Percentiles rank a stretch among this genome's conserved stretches.
Conservation (phyloP, 78 protist genomes). For the Dictyostelium intermedium region DNA sequence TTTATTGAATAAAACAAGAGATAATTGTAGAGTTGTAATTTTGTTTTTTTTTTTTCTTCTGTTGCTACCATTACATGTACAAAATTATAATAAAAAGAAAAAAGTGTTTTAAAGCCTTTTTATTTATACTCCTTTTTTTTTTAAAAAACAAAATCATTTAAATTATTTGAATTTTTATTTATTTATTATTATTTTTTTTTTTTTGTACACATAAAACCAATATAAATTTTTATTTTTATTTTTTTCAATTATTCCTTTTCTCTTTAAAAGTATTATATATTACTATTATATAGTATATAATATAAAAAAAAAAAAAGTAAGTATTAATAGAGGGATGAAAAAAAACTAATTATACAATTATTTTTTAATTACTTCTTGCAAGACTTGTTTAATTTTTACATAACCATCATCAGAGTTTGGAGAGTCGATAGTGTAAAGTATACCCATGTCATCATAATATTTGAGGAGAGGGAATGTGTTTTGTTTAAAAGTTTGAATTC, state of each 20-base stretch:
- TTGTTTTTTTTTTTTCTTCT: neutral
- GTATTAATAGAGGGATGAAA: neutral
- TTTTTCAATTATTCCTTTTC: neutral
- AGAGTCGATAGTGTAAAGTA: conserved; percentile 29
- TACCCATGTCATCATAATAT: conserved; percentile 23
- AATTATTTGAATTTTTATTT: neutral
- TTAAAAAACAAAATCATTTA: neutral
- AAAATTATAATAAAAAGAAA: too few species aligned
- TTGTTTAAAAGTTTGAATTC: conserved; percentile 57
- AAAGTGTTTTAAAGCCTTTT: neutral
- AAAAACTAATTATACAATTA: neutral
- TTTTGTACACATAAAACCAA: neutral
- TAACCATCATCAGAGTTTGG: conserved; percentile 79
- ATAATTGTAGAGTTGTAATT: neutral
- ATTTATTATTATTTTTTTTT: neutral
- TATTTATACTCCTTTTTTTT: neutral
- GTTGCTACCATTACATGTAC: neutral
- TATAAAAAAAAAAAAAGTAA: neutral
- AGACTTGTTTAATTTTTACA: conserved; percentile 22
- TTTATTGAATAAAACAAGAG: neutral
- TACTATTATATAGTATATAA: neutral
- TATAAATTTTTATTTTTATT: neutral
- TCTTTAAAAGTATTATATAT: neutral
- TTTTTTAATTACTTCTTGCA: neutral
- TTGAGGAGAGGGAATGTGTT: conserved; percentile 60